Evolutionary conservation across 1,284 basidiomycete genomes (phyloP), one percentile per base, ranked within the genome.

Genomic region (Leccinum pachyderme): DNA sequence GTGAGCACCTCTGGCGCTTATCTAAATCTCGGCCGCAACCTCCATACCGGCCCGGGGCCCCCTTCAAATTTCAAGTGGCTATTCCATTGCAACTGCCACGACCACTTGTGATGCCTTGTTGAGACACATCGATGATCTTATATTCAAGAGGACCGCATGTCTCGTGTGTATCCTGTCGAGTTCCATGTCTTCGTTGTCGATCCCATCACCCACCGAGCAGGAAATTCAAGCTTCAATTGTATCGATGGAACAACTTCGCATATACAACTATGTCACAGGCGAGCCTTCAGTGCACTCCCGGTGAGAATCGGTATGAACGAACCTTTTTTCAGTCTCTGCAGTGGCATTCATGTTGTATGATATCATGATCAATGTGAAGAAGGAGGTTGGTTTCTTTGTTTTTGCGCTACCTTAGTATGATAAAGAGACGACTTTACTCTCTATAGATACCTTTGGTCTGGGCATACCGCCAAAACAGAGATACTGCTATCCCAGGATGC

Each of bases 301-400:
- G 37, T 7, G 13, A 13, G 43, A 11, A 6, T 24, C 7, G 25
- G 29, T 9, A 27, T n/a, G 41, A 15, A 47, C 39, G 28, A 31
- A 22, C n/a, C n/a, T 12, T 31, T 28, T 43, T 51, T 54, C 24
- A 59, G 58, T 59, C 44, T 64, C 64, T 13, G 55, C 54, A 27
- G 15, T 47, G n/a, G 22, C 24, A 4, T 61, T 63, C 39, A 65
- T 65, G 53, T 25, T 65, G 7, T 63, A 63, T 37, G 62, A 63
- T 32, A 58, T 64, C 39, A 18, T 58, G 7, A 57, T 65, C 45
- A 63, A 63, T 28, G 24, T 63, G 39, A 13, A 64, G 25, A 46
- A 46, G 25, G 62, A 66, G 53, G 62, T 57, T 13, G 0, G 51
- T 33, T 51, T 39, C n/a, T 12, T 51, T 39, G 13, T 12, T 35